Conservation (phyloP, 768 basidiomycete genomes). For the Suillus ampliporus region DNA sequence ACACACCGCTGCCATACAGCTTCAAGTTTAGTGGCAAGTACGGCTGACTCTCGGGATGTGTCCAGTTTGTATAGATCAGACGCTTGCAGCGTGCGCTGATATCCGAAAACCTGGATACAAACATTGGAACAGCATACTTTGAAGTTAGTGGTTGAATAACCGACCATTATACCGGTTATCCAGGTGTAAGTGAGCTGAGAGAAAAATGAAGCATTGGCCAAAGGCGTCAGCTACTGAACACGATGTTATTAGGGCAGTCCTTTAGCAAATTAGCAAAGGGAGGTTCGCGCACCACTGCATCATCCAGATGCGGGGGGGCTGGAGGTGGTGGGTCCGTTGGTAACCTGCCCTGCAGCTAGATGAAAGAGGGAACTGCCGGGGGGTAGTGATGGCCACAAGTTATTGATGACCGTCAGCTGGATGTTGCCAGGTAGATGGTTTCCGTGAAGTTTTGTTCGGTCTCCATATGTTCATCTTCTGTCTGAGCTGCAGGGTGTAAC, state of each 20-base stretch:
- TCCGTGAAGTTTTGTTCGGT: too few species aligned
- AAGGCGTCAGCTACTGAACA: slow-evolving; percentile 53
- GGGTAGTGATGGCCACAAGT: too few species aligned
- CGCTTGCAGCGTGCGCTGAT: slow-evolving; percentile 74
- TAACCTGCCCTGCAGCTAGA: slow-evolving; percentile 46
- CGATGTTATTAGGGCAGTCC: background rate
- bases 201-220: slow-evolving; percentile 60
- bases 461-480: too few species aligned
- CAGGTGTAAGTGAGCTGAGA: slow-evolving; percentile 68
- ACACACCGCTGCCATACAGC: slow-evolving; percentile 57
- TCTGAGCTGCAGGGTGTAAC: too few species aligned
- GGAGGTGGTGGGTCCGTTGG: slow-evolving; percentile 64
- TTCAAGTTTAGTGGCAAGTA: slow-evolving; percentile 60
- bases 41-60: slow-evolving; percentile 50
- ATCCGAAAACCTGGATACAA: slow-evolving; percentile 55
- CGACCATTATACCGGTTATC: slow-evolving; percentile 64
- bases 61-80: slow-evolving; percentile 78
- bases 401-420: too few species aligned
- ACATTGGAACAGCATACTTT: background rate
- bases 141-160: background rate
- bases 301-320: slow-evolving; percentile 56
- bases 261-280: background rate
- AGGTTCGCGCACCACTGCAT: slow-evolving; percentile 48
- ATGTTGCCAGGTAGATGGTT: too few species aligned
- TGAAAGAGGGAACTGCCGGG: background rate